Evolutionary conservation across 2,329 filamentous ascomycete species (phyloP), one percentile per base, ranked within the genome.

Genomic region (Mycosphaerella arachidis): DNA sequence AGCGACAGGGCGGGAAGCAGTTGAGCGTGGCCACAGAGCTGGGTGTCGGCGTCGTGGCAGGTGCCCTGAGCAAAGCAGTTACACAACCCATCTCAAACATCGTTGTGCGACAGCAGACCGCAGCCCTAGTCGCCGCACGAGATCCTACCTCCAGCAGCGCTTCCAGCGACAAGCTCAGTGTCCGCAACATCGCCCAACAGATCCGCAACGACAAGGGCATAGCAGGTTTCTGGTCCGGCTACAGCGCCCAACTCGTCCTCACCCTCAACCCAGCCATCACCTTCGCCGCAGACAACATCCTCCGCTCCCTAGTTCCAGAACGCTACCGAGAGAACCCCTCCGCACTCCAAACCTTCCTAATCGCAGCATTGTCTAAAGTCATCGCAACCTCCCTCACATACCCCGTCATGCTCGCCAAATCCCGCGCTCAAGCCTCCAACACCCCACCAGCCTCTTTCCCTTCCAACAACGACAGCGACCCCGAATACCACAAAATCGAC

Each of bases 231-330:
- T 96, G 92, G 92, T 88, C 91, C 0, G 92, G 92, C 0, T 96
- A 96, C 73, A 90, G 89, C 20, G 91, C 91, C 1, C 87, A 84
- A 24, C 74, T 96, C 59, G 81, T 96, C 43, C 77, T 96, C 54
- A 92, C 92, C 0, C 79, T 96, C 30, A 96, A 96, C 69, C 92
- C 92, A 1, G 88, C 88, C 65, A 82, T 96, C 64, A 96, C 92
- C 0, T 92, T 96, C 72, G 86, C 93, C 66, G 78, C 96, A 31
- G 90, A 95, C 70, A 87, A 91, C 67, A 76, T 86, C 10, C 77
- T 94, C 20, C 86, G 88, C 65, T 81, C 84, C 55, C 76, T 87
- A 7, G 78, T 91, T 1, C 79, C 82, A 3, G 75, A 78, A 7
- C 76, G 79, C 43, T 81, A 78, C 66, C 77, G 82, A 8, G 76